Evolutionary conservation across 2,329 filamentous ascomycete genomes (phyloP).

Genomic region (Neocucurbitaria cava): DNA sequence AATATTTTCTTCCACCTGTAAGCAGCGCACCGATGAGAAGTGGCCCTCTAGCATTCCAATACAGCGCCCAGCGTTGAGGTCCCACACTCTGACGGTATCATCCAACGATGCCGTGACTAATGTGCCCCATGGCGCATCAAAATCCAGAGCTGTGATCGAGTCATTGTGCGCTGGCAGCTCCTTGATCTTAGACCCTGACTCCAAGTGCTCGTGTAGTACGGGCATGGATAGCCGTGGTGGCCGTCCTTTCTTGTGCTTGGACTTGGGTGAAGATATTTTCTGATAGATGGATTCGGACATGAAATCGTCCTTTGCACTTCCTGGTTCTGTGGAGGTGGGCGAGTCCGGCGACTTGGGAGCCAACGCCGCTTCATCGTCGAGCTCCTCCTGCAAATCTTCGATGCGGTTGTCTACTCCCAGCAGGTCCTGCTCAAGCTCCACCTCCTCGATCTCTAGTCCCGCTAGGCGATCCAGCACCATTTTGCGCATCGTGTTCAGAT

Average conservation of each 20-base stretch:
- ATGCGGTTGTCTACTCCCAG: slow-evolving; percentile 67
- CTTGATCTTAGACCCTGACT: slow-evolving; percentile 85
- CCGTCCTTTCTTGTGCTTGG: slow-evolving; percentile 60
- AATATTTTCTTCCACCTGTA: slow-evolving; percentile 96
- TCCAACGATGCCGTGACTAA: slow-evolving; percentile 92
- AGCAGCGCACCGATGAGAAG: slow-evolving; percentile 86
- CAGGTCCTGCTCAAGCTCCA: slow-evolving; percentile 84
- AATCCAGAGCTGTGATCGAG: slow-evolving; percentile 87
- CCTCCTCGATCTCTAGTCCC: slow-evolving; percentile 87
- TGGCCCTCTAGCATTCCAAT: slow-evolving; percentile 93
- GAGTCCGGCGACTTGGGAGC: slow-evolving; percentile 50
- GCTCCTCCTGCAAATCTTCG: slow-evolving; percentile 67
- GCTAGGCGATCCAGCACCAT: slow-evolving; percentile 90
- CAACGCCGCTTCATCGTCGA: slow-evolving; percentile 58
- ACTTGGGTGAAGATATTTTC: slow-evolving; percentile 73
- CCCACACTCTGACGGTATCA: slow-evolving; percentile 95
- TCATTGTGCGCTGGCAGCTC: slow-evolving; percentile 90
- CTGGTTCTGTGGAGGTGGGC: slow-evolving; percentile 57
- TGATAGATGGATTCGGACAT: slow-evolving; percentile 99
- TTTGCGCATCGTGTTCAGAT: slow-evolving; percentile 88
- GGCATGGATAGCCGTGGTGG: slow-evolving; percentile 85
- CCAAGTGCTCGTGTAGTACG: slow-evolving; percentile 92
- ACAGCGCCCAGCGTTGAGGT: slow-evolving; percentile 90
- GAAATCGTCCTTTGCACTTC: slow-evolving; percentile 68
- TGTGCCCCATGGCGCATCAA: slow-evolving; percentile 95